Evolutionary conservation across 2,329 filamentous ascomycete genomes (phyloP).

Genomic region (Ophiostoma perfectum): DNA sequence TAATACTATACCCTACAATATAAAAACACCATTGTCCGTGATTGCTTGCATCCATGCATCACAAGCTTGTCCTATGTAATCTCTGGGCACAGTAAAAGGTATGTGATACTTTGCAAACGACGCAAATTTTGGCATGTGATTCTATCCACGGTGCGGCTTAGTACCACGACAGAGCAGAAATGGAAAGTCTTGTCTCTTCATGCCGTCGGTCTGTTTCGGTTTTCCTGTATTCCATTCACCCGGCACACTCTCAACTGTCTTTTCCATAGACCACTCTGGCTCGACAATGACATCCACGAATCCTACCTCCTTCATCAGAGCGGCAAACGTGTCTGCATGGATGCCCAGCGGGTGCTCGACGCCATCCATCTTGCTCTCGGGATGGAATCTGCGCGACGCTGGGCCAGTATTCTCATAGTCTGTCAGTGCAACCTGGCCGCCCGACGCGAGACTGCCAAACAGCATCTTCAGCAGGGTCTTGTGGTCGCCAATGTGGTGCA

Average conservation of each 20-base stretch:
- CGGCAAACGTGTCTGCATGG: slow-evolving; percentile 36
- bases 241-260: slow-evolving; percentile 44
- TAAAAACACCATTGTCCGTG: too few relatives aligned
- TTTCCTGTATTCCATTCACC: slow-evolving; percentile 38
- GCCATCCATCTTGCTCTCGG: slow-evolving; percentile 46
- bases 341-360: slow-evolving; percentile 51
- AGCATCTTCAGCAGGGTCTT: slow-evolving; percentile 41
- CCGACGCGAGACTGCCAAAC: slow-evolving; percentile 42
- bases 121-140: neutral
- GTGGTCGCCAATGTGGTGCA: slow-evolving; percentile 51
- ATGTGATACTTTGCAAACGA: too few relatives aligned
- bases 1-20: neutral
- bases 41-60: too few relatives aligned
- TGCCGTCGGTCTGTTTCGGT: slow-evolving; percentile 28
- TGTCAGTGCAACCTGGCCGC: slow-evolving; percentile 48
- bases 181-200: slow-evolving; percentile 35
- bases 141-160: slow-evolving; percentile 25
- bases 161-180: slow-evolving; percentile 38
- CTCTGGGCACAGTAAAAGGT: too few relatives aligned
- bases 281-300: slow-evolving; percentile 45
- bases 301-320: slow-evolving; percentile 42
- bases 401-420: slow-evolving; percentile 55
- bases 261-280: slow-evolving; percentile 45
- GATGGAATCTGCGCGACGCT: slow-evolving; percentile 48
- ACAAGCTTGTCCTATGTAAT: too few relatives aligned